phyloP scores from a whole-genome alignment of 805 yeast genomes.

The Ogataea methanolica region DNA sequence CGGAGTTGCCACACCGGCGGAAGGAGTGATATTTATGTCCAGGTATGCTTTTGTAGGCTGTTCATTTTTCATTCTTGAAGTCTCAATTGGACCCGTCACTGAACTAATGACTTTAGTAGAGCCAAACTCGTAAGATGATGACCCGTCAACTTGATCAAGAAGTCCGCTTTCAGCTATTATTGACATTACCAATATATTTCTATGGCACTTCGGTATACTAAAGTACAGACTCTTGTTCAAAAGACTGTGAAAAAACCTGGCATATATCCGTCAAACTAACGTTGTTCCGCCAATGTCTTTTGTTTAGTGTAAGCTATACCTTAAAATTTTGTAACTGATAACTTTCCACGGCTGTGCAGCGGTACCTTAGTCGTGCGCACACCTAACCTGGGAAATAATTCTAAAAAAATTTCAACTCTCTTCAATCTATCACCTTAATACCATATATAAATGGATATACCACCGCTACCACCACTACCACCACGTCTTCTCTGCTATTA shows the following conservation, averaged over 20 bases:
- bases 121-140: conserved; percentile 53
- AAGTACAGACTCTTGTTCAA: neutral
- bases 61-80: conserved; percentile 73
- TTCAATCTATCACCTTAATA: too few relatives aligned
- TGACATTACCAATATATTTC: conserved; percentile 1
- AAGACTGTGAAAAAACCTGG: too few relatives aligned
- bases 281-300: too few relatives aligned
- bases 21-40: conserved; percentile 77
- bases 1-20: conserved; percentile 64
- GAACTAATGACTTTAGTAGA: conserved; percentile 62
- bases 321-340: too few relatives aligned
- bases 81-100: conserved; percentile 87
- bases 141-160: conserved; percentile 73
- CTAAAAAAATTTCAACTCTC: too few relatives aligned
- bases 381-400: too few relatives aligned
- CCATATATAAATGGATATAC: too few relatives aligned
- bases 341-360: too few relatives aligned
- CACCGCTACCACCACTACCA: too few relatives aligned
- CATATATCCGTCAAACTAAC: too few relatives aligned
- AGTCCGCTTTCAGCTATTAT: conserved; percentile 14
- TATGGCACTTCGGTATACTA: neutral
- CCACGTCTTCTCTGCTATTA: neutral
- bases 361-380: too few relatives aligned
- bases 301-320: too few relatives aligned
- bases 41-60: conserved; percentile 71